phyloP scores from a whole-genome alignment of 2,329 filamentous ascomycete genomes.

The Microdochium trichocladiopsis region DNA sequence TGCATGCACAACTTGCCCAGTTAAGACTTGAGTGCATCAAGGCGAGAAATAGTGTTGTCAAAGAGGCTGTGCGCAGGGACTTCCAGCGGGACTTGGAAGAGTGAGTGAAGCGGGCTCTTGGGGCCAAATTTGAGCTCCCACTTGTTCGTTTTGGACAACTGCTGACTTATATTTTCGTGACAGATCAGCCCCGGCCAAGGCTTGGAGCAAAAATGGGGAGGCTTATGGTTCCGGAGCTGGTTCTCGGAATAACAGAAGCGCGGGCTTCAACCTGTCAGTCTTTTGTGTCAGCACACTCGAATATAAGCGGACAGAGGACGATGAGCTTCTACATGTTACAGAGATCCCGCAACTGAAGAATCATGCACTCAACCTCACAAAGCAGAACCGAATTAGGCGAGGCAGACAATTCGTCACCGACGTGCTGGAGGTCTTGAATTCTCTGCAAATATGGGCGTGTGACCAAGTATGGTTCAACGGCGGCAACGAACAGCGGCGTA shows the following conservation, averaged over 20 bases:
- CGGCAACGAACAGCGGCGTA: neutral
- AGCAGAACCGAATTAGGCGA: neutral
- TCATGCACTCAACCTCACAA: neutral
- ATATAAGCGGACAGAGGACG: neutral
- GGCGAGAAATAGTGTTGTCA: neutral
- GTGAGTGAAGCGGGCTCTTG: neutral
- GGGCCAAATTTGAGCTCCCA: neutral
- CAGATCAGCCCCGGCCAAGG: neutral
- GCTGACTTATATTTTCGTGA: neutral
- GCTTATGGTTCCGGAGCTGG: neutral
- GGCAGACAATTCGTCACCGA: neutral
- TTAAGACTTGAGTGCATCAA: neutral
- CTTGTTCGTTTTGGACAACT: neutral
- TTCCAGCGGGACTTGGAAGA: neutral
- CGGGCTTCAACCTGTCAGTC: neutral
- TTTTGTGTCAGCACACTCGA: neutral
- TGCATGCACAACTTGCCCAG: neutral
- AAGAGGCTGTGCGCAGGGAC: neutral
- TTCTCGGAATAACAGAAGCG: neutral
- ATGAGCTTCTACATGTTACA: neutral
- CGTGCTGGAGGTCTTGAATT: neutral
- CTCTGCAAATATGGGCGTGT: neutral
- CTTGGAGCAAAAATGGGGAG: neutral
- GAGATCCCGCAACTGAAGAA: neutral
- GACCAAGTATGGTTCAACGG: neutral